Evolutionary conservation across 208 protist genomes (phyloP).

Genomic region (Leishmania guyanensis): DNA sequence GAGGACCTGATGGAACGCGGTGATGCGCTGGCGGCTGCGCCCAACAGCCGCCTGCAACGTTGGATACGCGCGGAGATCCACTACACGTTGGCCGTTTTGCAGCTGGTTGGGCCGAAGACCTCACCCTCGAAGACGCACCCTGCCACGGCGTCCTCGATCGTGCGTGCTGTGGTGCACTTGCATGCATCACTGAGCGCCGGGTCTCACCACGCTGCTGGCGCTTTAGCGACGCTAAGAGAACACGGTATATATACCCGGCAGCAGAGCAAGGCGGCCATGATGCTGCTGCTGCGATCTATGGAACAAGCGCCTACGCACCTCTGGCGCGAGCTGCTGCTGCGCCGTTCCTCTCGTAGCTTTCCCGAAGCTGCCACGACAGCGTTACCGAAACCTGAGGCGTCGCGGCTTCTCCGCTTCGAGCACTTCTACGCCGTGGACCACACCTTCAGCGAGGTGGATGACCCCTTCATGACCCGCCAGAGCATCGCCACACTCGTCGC

Average conservation of each 20-base stretch:
- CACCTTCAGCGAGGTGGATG: slow-evolving; percentile 50
- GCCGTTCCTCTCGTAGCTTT: not conserved
- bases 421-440: slow-evolving; percentile 57
- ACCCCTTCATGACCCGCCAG: slow-evolving; percentile 45
- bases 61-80: slow-evolving; percentile 33
- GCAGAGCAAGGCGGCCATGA: slow-evolving; percentile 41
- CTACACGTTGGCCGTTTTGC: slow-evolving; percentile 29
- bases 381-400: not conserved
- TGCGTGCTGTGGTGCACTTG: slow-evolving; percentile 29
- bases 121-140: not conserved
- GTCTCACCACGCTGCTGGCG: slow-evolving; percentile 52
- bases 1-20: slow-evolving; percentile 17
- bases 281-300: slow-evolving; percentile 47
- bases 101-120: slow-evolving; percentile 2
- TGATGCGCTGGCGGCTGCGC: slow-evolving; percentile 4
- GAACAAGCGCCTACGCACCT: slow-evolving; percentile 29
- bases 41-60: slow-evolving; percentile 5
- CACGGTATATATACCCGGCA: slow-evolving; percentile 62
- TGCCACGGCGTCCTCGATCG: not conserved
- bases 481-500: slow-evolving; percentile 35
- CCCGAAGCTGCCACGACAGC: not conserved
- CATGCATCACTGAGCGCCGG: slow-evolving; percentile 52
- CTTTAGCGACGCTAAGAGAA: slow-evolving; percentile 64
- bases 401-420: slow-evolving; percentile 56
- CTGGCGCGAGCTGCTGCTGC: slow-evolving; percentile 42